phyloP scores from a whole-genome alignment of 2,329 filamentous ascomycete species.

The Fusarium annulatum region DNA sequence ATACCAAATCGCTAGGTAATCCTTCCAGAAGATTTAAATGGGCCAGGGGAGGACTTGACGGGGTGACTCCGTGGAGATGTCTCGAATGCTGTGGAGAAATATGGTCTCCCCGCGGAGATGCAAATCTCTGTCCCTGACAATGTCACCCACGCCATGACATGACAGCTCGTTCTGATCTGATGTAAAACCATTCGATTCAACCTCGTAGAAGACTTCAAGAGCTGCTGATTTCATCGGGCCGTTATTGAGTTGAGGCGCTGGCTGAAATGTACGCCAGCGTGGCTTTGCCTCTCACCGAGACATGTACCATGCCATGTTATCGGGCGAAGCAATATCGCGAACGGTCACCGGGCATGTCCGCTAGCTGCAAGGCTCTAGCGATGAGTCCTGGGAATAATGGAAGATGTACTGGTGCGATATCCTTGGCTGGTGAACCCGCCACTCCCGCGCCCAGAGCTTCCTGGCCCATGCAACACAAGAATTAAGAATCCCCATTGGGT shows the following conservation, averaged over 20 bases:
- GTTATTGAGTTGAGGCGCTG: neutral
- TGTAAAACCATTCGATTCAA: neutral
- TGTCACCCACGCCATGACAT: slow-evolving; percentile 6
- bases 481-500: neutral
- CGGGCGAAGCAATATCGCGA: neutral
- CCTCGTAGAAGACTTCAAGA: neutral
- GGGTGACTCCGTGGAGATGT: slow-evolving; percentile 11
- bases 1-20: neutral
- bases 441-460: neutral
- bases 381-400: neutral
- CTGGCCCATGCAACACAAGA: neutral
- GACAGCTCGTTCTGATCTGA: slow-evolving; percentile 15
- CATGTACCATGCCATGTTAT: neutral
- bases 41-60: neutral
- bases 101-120: slow-evolving; percentile 1
- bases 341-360: neutral
- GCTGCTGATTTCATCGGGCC: neutral
- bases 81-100: slow-evolving; percentile 6
- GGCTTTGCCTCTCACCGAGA: neutral
- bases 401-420: too few relatives aligned
- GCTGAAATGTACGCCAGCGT: rapidly evolving
- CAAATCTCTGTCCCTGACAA: slow-evolving; percentile 3
- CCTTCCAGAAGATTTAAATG: rapidly evolving
- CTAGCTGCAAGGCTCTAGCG: rapidly evolving
- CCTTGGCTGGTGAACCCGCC: neutral